Evolutionary conservation across 169 alveolate species (phyloP).

Genomic region (Pseudocohnilembus persalinus): DNA sequence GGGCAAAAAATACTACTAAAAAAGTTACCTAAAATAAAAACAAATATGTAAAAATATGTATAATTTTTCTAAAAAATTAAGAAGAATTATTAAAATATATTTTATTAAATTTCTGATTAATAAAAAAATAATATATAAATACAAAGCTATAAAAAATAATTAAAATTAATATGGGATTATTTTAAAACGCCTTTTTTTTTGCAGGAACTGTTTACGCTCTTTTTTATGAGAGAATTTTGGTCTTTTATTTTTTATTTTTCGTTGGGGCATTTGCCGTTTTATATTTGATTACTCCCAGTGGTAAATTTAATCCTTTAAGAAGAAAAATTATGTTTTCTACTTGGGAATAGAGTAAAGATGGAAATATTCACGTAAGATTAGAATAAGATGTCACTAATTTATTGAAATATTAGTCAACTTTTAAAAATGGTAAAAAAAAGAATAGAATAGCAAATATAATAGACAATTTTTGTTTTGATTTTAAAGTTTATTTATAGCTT

Average conservation of each 20-base stretch:
- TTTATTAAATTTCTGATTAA: too few relatives aligned
- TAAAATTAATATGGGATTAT: constrained; percentile 15
- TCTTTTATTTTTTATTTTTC: not conserved
- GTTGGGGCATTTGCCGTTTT: constrained; percentile 6
- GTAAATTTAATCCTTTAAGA: constrained; percentile 18
- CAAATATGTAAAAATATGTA: too few relatives aligned
- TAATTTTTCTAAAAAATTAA: too few relatives aligned
- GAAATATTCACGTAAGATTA: constrained; percentile 15
- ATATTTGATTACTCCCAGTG: constrained; percentile 9
- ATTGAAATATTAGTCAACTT: constrained; percentile 7
- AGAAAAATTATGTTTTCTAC: constrained; percentile 25
- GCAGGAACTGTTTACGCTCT: constrained; percentile 4
- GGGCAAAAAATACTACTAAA: too few relatives aligned
- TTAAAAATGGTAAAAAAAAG: not conserved
- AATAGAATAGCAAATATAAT: not conserved
- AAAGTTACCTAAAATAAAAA: too few relatives aligned
- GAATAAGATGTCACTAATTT: constrained; percentile 32
- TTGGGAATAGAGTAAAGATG: constrained; percentile 38
- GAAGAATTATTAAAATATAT: too few relatives aligned
- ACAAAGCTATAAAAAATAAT: too few relatives aligned
- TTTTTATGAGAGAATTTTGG: constrained; percentile 12
- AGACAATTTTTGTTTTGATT: not conserved
- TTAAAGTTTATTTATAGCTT: too few relatives aligned
- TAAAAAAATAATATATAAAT: too few relatives aligned
- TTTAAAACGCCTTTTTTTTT: constrained; percentile 25